Percentiles rank a stretch among this genome's conserved stretches.
These are phyloP conservation scores for Aspergillus nidulans DNA, from an alignment of 495 filamentous ascomycete genomes.

Conservation along the genomic window DNA sequence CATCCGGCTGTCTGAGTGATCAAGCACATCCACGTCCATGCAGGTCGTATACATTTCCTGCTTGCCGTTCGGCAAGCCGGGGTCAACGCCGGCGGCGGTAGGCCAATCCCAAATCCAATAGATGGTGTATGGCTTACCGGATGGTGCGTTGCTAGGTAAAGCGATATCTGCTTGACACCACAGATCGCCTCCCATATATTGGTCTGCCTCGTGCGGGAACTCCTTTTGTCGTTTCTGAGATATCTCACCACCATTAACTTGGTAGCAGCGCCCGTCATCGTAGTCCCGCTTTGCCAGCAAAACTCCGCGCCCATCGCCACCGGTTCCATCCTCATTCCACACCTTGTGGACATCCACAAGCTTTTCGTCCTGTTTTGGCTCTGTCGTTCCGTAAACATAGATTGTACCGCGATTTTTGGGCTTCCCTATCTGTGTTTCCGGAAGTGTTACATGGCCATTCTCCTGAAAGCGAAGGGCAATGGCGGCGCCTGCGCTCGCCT, in stretches of 20 bases:
- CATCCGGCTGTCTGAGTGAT: constrained; percentile 14
- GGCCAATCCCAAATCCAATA: constrained; percentile 97
- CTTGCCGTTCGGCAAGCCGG: constrained; percentile 46
- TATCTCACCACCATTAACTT: constrained; percentile 54
- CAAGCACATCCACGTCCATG: constrained; percentile 66
- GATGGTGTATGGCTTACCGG: constrained; percentile 59
- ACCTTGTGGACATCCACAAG: constrained; percentile 62
- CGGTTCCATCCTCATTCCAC: constrained; percentile 74
- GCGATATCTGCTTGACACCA: constrained; percentile 75
- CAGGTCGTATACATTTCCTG: constrained; percentile 78
- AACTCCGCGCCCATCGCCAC: constrained; percentile 67
- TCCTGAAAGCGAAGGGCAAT: constrained; percentile 75
- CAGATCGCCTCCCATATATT: constrained; percentile 49
- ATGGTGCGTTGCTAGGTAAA: constrained; percentile 53
- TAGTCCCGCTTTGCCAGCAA: constrained; percentile 70
- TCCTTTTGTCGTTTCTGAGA: constrained; percentile 48
- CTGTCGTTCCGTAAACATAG: constrained; percentile 76
- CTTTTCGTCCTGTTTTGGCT: constrained; percentile 56
- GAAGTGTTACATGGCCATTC: constrained; percentile 80
- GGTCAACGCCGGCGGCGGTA: constrained; percentile 43
- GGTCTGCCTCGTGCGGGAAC: constrained; percentile 41
- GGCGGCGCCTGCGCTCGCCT: constrained; percentile 61
- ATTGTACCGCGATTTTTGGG: constrained; percentile 68
- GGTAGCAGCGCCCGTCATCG: constrained; percentile 83
- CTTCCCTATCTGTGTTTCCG: constrained; percentile 54